Percentiles rank a stretch among this genome's conserved stretches.
These are phyloP conservation scores for Heliocybe sulcata DNA, from an alignment of 1,284 basidiomycete species.

Conservation along the genomic window DNA sequence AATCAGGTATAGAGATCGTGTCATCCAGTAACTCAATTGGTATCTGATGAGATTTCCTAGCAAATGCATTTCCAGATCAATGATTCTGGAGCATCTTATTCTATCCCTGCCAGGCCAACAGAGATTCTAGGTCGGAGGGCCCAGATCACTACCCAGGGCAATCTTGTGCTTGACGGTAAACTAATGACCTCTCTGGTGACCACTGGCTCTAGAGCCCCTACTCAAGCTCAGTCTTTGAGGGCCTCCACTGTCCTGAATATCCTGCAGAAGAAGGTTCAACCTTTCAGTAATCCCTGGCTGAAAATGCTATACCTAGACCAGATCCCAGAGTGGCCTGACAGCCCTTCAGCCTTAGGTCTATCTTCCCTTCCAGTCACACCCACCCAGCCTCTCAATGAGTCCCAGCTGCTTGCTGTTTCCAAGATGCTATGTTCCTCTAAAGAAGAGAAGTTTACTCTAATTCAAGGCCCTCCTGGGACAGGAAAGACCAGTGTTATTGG, in stretches of 20 bases:
- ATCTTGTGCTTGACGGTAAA: not conserved
- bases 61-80: not conserved
- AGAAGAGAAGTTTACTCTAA: slow-evolving; percentile 36
- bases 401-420: slow-evolving; percentile 45
- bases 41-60: not conserved
- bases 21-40: not conserved
- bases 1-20: not conserved
- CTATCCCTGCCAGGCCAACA: not conserved
- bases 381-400: slow-evolving; percentile 35
- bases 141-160: not conserved
- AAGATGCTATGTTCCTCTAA: slow-evolving; percentile 40
- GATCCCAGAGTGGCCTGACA: slow-evolving; percentile 18
- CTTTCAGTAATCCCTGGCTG: slow-evolving; percentile 46
- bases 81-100: not conserved
- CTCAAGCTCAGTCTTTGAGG: slow-evolving; percentile 8
- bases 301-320: slow-evolving; percentile 31
- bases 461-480: slow-evolving; percentile 52
- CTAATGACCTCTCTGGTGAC: slow-evolving; percentile 11
- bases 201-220: slow-evolving; percentile 14
- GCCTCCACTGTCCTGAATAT: not conserved
- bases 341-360: slow-evolving; percentile 11
- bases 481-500: slow-evolving; percentile 38
- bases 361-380: slow-evolving; percentile 11
- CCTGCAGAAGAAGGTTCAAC: not conserved
- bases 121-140: not conserved